Evolutionary conservation across 164 flowering plant genomes (phyloP), one percentile per base, ranked within the genome.

Genomic region (Protea cynaroides): DNA sequence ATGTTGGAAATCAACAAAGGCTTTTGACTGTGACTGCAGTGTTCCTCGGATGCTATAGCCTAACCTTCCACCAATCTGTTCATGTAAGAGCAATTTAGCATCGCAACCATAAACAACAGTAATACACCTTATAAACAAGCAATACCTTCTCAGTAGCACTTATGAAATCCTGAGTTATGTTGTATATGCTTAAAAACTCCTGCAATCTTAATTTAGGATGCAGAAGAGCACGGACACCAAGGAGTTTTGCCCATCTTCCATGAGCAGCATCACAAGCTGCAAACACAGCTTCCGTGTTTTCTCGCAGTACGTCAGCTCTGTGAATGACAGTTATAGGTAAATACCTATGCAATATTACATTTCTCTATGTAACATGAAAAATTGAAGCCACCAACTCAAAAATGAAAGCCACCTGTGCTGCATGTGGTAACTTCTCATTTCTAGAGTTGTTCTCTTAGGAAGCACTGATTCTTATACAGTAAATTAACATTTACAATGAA

Each of bases 241-340:
- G 97, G 68, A 95, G 90, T 78, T 95, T 95, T 58, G 99, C 97
- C 99, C 99, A 95, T 79, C 99, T 89, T 50, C 94, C 96, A 83
- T 95, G 97, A 77, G 99, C 97, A 72, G 92, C 89, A 86, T 95
- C 99, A 77, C 97, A 95, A 65, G 96, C 97, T 21, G 99, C 97
- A 83, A 92, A 89, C n/a, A 95, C 85, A 75, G 97, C 97, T 81
- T 95, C 99, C 37, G 97, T 83, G 71, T 95, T 95, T 79, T 95
- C 99, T 65, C 99, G 79, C 69, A 95, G 73, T 37, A 92, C 90
- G 78, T 95, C 99, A 74, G 96, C 87, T 67, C 99, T 95, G 91
- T 64, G 59, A 69, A 76, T 25, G 53, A 63, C 21, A 23, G 63
- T 6, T 40, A 25, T 37, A 14, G 38, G 7, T 10, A 18, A 21